Base-by-base conservation (phyloP, 176 grass and related monocot genomes). In the Triticum aestivum region DNA sequence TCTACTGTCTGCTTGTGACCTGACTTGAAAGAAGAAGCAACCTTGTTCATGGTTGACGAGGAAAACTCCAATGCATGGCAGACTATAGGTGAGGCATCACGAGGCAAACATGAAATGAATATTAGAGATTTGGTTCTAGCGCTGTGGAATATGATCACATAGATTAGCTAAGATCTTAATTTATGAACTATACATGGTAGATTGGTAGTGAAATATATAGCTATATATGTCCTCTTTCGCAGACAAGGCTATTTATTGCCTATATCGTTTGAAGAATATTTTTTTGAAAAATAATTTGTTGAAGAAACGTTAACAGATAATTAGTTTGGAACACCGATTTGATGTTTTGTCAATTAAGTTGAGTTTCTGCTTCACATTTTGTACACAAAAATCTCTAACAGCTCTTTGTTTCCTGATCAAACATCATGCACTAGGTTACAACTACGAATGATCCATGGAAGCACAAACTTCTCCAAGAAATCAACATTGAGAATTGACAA, bases 1-100 rank as follows among this genome's bases (percentile, higher is more conserved):
- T 89, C 83, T 86, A 86, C 84, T 86, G 88, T 86, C 42, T 72
- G 51, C 88, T 83, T 90, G 88, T 90, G 84, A 45, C 66, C 52
- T 76, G 77, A 26, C 69, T 71, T 86, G 76, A 69, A 78, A 39
- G 44, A 81, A 89, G 74, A 73, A 90, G 84, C 79, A 90, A 86
- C 78, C 71, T 44, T 63, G 64, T 26, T 39, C 21, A 81, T 81
- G 44, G 88, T 34, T 80, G 76, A 79, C 64, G 81, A 35, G 74
- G 49, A 38, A 82, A 82, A 76, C 78, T 61, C 78, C 38, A 69
- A 82, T 49, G 78, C n/a, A 47, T 73, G 35, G 42, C 51, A 62
- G 81, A n/a, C 73, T 77, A 82, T 47, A 78, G 20, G 38, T 26
- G 65, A 78, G 65, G 47, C 30, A 61, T 83, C 64, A 61, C 65